Percentiles rank a stretch among this genome's conserved stretches.
phyloP scores from a whole-genome alignment of 352 stramenopile species.

The Elongisporangium prolatum region DNA sequence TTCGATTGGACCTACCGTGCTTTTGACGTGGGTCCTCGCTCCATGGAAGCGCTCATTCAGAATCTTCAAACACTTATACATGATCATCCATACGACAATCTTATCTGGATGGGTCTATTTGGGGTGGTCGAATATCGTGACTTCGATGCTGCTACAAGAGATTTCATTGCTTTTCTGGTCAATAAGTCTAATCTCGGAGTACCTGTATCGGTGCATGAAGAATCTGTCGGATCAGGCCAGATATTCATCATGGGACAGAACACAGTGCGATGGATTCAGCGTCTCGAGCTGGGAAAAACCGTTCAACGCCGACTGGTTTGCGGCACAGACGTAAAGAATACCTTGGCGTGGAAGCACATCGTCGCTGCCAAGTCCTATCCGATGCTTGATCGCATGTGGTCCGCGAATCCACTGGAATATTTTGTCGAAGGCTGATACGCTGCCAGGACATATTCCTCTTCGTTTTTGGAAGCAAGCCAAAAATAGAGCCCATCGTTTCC shows the following conservation, averaged over 20 bases:
- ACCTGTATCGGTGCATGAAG: slow-evolving; percentile 7
- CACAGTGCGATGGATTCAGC: slow-evolving; percentile 14
- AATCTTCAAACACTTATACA: neutral
- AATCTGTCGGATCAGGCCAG: neutral
- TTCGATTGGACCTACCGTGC: slow-evolving; percentile 55
- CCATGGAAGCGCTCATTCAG: slow-evolving; percentile 28
- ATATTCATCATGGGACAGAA: slow-evolving; percentile 13
- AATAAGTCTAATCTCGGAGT: slow-evolving; percentile 15
- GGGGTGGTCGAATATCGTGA: slow-evolving; percentile 51
- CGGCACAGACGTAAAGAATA: slow-evolving; percentile 24
- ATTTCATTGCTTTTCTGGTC: slow-evolving; percentile 14
- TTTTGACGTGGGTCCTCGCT: slow-evolving; percentile 58
- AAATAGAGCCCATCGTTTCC: slow-evolving; percentile 1
- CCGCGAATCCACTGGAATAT: slow-evolving; percentile 1
- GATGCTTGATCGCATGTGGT: slow-evolving; percentile 16
- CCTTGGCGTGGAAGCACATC: slow-evolving; percentile 27
- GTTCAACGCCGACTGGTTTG: slow-evolving; percentile 12
- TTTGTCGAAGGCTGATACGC: too few relatives aligned
- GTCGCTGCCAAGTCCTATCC: slow-evolving; percentile 37
- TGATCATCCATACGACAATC: neutral
- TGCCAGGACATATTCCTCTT: too few relatives aligned
- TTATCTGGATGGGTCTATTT: slow-evolving; percentile 50
- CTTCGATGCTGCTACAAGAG: slow-evolving; percentile 35
- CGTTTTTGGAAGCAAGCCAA: slow-evolving; percentile 5
- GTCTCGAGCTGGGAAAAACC: slow-evolving; percentile 7